These are phyloP conservation scores for Dictyostelium purpureum DNA, from an alignment of 78 protist species.

Conservation along the genomic window DNA sequence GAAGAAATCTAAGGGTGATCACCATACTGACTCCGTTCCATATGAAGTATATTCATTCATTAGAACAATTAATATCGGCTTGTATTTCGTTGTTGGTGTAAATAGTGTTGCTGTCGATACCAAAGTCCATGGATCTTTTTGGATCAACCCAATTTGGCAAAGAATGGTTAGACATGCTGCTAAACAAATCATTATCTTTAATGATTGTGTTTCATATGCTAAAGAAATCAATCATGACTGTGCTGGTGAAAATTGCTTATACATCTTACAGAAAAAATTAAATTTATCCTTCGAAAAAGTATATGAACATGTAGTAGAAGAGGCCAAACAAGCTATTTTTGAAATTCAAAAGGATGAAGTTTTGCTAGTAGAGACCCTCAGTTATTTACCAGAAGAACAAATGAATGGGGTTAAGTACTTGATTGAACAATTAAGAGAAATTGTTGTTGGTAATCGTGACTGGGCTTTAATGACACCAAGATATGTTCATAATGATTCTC, in stretches of 20 bases:
- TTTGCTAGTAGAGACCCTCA: neutral
- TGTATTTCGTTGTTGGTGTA: neutral
- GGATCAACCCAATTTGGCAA: neutral
- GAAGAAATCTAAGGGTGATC: neutral
- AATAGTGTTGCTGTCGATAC: neutral
- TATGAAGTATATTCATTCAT: neutral
- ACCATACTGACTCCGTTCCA: neutral
- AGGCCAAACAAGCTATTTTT: too few species aligned
- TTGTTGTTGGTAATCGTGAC: neutral
- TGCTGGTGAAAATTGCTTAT: too few species aligned
- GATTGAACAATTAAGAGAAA: neutral
- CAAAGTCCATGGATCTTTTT: neutral
- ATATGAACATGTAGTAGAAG: too few species aligned
- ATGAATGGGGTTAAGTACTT: neutral
- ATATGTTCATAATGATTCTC: neutral
- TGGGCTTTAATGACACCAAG: neutral
- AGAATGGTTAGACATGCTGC: neutral
- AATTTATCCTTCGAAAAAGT: too few species aligned
- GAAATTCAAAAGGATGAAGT: neutral
- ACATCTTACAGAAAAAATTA: too few species aligned
- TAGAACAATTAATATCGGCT: neutral
- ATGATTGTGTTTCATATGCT: too few species aligned
- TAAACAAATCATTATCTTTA: neutral
- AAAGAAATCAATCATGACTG: too few species aligned
- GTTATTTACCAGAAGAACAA: neutral